Base-by-base conservation (phyloP, 164 flowering plant species). In the Magnolia changhungtana region DNA sequence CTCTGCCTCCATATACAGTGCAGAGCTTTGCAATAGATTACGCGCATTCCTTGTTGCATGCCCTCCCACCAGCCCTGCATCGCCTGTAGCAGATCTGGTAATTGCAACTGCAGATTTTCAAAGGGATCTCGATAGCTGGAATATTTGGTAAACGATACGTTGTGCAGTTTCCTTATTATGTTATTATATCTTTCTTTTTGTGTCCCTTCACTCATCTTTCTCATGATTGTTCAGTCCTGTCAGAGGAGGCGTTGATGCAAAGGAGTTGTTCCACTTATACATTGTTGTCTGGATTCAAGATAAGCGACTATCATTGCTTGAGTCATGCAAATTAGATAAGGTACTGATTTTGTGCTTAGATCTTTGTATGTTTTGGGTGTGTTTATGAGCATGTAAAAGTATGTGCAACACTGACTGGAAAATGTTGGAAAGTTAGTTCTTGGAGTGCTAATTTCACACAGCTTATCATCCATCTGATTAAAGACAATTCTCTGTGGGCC, bases 181-280 rank as follows among this genome's bases (percentile, higher is more conserved):
- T 50, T 64, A 64, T 23, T 29, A 29, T n/a, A n/a, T 72, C 24
- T 75, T 29, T 31, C 10, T 70, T 21, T 58, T n/a, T 63, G 8
- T 18, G 9, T 16, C 0, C 0, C n/a, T 31, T 16, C 61, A 55
- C 21, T 9, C 18, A 1, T 65, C n/a, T 21, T 31, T 78, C 5
- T 55, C 18, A 64, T 72, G 27, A 5, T 69, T 81, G 67, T 82
- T 80, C 21, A 95, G 98, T 81, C 87, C 88, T 78, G 80, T 93
- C 68, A 93, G 91, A 87, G 96, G 97, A 67, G 98, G 97, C 76
- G 93, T 95, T 76, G 94, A 93, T 85, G 97, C 98, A 59, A 95
- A 86, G 80, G 96, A 95, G 75, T 80, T 95, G 81, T 95, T 95
- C 84, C 95, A 95, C 81, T 78, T 91, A 81, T 92, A 95, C 81